Evolutionary conservation across 2,329 filamentous ascomycete species (phyloP).

Genomic region (Penicillium decumbens): DNA sequence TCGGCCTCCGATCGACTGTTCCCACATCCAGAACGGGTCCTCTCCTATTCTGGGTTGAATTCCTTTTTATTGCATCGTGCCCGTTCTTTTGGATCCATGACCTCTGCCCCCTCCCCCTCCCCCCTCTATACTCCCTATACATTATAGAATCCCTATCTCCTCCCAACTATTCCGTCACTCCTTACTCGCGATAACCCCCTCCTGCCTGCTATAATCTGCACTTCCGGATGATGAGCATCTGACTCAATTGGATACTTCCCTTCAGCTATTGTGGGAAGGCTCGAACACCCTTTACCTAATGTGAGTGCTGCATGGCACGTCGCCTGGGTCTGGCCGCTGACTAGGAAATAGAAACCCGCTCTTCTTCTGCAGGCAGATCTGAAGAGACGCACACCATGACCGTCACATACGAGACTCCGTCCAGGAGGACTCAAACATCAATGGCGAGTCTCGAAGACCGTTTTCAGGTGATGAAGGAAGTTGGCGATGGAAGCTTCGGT

Average conservation of each 20-base stretch:
- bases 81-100: slow-evolving; percentile 23
- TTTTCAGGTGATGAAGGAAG: slow-evolving; percentile 95
- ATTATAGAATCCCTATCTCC: neutral
- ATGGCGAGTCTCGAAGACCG: slow-evolving; percentile 72
- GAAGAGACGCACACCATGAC: slow-evolving; percentile 59
- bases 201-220: slow-evolving; percentile 17
- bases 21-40: slow-evolving; percentile 33
- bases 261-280: slow-evolving; percentile 12
- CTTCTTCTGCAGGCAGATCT: slow-evolving; percentile 42
- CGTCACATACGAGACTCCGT: slow-evolving; percentile 66
- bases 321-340: slow-evolving; percentile 6
- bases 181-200: slow-evolving; percentile 13
- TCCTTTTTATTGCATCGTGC: slow-evolving; percentile 28
- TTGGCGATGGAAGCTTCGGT: slow-evolving; percentile 97
- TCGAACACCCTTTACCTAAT: slow-evolving; percentile 18
- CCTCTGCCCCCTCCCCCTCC: slow-evolving; percentile 14
- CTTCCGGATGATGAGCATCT: slow-evolving; percentile 29
- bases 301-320: slow-evolving; percentile 2
- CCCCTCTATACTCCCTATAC: slow-evolving; percentile 3
- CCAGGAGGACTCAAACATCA: slow-evolving; percentile 57
- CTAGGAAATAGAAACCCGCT: slow-evolving; percentile 8
- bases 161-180: slow-evolving; percentile 25
- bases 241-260: slow-evolving; percentile 21
- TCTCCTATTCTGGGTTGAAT: slow-evolving; percentile 34
- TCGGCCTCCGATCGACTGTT: slow-evolving; percentile 23